Base-by-base conservation (phyloP, 805 yeast species). In the Pichia californica region DNA sequence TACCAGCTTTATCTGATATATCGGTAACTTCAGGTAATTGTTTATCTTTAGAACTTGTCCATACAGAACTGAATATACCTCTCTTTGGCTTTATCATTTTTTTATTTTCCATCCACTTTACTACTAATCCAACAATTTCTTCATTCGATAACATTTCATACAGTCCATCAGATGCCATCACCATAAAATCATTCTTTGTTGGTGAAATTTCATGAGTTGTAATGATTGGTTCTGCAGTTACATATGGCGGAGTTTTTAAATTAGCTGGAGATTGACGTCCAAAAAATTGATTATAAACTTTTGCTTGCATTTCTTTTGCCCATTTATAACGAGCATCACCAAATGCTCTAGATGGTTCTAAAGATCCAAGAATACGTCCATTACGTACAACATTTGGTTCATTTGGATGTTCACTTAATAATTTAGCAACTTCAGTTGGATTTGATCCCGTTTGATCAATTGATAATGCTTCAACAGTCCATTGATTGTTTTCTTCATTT, bases 251-350 rank as follows among this genome's bases (percentile, higher is more conserved):
- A 2, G 96, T 83, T 47, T 79, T 70, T 47, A 87, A 72, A 52
- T 78, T 76, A 41, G 77, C 76, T 27, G 94, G 94, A 20, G 85
- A 76, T 45, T 75, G 66, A 58, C 91, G 75, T 29, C 96, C 94
- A 59, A 91, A 89, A 52, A 88, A 81, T 54, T 80, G 81, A 48
- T 81, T 73, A 53, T 86, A 81, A 20, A 85, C 72, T 45, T 73
- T 67, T 38, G 82, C 82, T 56, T 94, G 97, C 44, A 87, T 74
- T 19, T 81, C 78, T 10, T 60, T 63, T 13, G 88, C 77, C 71
- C 95, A 74, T 59, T 93, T 93, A 60, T 88, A 93, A 48, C 96
- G 76, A 46, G 96, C 95, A 63, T 93, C 99, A 38, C 99, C 99
- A 69, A 93, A 93, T 1, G 98, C 95, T 56, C 99, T 73, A 0